Conservation (phyloP, 176 grass and related monocot genomes). For the Carex kokanica region DNA sequence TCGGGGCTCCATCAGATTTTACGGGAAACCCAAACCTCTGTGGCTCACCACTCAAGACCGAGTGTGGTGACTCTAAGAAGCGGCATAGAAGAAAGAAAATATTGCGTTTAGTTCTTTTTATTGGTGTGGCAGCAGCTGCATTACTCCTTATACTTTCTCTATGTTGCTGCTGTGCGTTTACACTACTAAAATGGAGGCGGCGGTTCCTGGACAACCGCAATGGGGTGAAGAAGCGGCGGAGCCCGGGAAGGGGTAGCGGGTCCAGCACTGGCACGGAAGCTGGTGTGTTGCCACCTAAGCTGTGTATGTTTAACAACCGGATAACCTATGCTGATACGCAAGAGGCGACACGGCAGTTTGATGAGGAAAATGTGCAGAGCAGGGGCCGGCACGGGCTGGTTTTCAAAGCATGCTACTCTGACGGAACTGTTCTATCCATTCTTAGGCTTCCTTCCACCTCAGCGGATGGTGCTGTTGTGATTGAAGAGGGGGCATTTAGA, state of each 20-base stretch:
- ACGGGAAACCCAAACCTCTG: conserved; percentile 68
- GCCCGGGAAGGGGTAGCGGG: conserved; percentile 83
- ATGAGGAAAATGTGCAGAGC: conserved; percentile 92
- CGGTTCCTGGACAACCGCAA: conserved; percentile 60
- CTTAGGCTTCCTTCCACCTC: conserved; percentile 83
- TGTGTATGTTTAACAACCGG: conserved; percentile 94
- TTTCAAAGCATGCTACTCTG: conserved; percentile 95
- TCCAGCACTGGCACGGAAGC: conserved; percentile 69
- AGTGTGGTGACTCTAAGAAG: conserved; percentile 39
- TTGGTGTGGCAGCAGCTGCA: conserved; percentile 47
- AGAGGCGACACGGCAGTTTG: conserved; percentile 84
- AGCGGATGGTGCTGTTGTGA: conserved; percentile 67
- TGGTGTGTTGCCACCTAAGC: conserved; percentile 53
- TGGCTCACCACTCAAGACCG: conserved; percentile 57
- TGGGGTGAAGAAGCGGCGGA: conserved; percentile 79
- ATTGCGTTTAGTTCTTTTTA: conserved; percentile 47
- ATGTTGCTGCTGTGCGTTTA: conserved; percentile 72
- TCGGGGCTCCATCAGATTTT: conserved; percentile 46
- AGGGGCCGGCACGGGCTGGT: conserved; percentile 89
- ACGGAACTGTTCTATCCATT: conserved; percentile 90
- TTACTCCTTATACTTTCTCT: conserved; percentile 41
- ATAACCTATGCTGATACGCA: conserved; percentile 81
- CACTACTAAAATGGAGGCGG: conserved; percentile 66
- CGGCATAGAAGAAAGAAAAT: conserved; percentile 38
- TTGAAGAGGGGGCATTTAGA: conserved; percentile 88